Evolutionary conservation across 306 rosid genomes (phyloP), one percentile per base, ranked within the genome.

Genomic region (Inga leiocalycina): DNA sequence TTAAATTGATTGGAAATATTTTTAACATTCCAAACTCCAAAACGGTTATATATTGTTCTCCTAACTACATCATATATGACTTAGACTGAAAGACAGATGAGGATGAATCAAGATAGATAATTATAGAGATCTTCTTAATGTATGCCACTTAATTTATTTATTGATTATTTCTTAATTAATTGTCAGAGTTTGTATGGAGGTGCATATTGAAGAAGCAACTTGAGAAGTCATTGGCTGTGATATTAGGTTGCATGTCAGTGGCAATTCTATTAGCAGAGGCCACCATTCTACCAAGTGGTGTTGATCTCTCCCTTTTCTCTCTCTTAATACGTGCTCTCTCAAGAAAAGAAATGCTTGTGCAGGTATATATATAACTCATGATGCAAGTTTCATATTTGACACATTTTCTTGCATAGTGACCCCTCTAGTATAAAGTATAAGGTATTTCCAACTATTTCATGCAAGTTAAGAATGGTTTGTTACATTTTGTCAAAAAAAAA

Each of bases 181-280:
- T 78, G 79, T 79, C 88, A 95, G 98, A 95, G 87, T 92, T 95
- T 81, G 80, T 95, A 49, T 93, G 98, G 98, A 89, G 93, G 76
- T 95, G 98, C 83, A 92, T 93, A 61, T 81, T 95, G 82, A 84
- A 82, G 85, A 91, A 93, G 89, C 94, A 89, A 17, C 85, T 92
- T 46, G 68, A 92, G 88, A 95, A 86, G 90, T 88, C 86, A 57
- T 84, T 91, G 91, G 97, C 97, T 44, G 74, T 95, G 75, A 78
- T 85, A 57, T 88, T 95, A 73, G 89, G 97, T 22, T 82, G 85
- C 87, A 91, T 95, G 89, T 93, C 98, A 5, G 89, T 81, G 75
- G 94, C 97, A 68, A 91, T 93, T 90, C 91, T 95, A 82, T 78
- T 93, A 87, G 98, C 98, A 10, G 98, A 95, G 89, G 98, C 98